Percentiles rank a stretch among this genome's conserved stretches.
Conservation (phyloP, 306 rosid species). For the Dalbergia cultrata region DNA sequence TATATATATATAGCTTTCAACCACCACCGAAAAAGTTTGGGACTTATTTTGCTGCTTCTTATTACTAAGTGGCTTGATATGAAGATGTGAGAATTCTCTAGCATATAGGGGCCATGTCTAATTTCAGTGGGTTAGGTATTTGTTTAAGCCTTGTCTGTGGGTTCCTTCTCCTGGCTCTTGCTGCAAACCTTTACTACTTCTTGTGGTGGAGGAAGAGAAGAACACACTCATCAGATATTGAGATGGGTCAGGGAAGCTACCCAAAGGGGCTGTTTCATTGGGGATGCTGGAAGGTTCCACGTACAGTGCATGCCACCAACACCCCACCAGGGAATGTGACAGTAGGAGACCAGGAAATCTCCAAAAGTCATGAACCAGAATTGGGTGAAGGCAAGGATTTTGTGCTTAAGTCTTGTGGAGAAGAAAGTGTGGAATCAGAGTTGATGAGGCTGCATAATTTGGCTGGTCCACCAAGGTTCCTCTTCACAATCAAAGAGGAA, state of each 20-base stretch:
- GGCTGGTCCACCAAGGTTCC: conserved; percentile 88
- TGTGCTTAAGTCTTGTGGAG: conserved; percentile 60
- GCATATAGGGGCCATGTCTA: conserved; percentile 46
- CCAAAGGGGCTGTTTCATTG: conserved; percentile 60
- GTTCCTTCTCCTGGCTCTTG: conserved; percentile 63
- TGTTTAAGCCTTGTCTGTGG: conserved; percentile 76
- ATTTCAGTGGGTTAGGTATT: conserved; percentile 67
- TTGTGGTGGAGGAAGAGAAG: conserved; percentile 88
- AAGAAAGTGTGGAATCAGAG: conserved; percentile 77
- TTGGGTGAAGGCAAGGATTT: conserved; percentile 58
- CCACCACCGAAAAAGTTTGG: conserved; percentile 31
- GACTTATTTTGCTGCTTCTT: not conserved
- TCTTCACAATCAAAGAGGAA: conserved; percentile 91
- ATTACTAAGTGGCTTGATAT: not conserved
- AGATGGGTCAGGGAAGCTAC: conserved; percentile 54
- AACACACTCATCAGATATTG: conserved; percentile 58
- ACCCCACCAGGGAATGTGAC: conserved; percentile 27
- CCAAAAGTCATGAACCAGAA: conserved; percentile 52
- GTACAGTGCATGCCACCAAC: not conserved
- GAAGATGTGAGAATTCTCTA: conserved; percentile 60
- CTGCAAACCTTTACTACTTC: conserved; percentile 83
- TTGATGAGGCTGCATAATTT: conserved; percentile 90
- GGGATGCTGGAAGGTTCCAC: conserved; percentile 57
- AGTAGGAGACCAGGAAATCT: conserved; percentile 40
- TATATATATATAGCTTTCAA: not conserved